These are phyloP conservation scores for Conringia planisiliqua DNA, from an alignment of 345 rosid genomes.

Conservation along the genomic window DNA sequence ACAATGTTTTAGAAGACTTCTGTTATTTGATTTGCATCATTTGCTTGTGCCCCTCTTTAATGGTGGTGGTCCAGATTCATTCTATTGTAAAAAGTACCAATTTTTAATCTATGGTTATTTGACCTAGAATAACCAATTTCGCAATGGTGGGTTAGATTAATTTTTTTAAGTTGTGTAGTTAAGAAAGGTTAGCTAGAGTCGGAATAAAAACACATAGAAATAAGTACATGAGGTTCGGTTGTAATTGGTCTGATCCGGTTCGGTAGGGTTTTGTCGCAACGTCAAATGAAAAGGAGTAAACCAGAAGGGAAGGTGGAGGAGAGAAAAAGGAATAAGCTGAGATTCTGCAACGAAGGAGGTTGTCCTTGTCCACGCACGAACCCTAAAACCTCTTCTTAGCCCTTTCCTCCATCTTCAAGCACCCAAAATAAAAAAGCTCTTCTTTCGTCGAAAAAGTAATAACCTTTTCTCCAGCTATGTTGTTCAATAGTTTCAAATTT, in stretches of 20 bases:
- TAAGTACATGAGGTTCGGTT: neutral
- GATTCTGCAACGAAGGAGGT: constrained; percentile 3
- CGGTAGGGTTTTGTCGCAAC: neutral
- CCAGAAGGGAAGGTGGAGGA: neutral
- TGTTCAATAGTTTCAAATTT: too few relatives aligned
- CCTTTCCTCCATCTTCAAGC: neutral
- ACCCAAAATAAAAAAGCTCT: neutral
- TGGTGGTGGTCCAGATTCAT: neutral
- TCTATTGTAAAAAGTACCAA: neutral
- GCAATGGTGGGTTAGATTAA: neutral
- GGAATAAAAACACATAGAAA: neutral
- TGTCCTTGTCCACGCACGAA: constrained; percentile 9
- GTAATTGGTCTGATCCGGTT: neutral
- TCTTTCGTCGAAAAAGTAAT: constrained; percentile 4
- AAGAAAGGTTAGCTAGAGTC: too few relatives aligned
- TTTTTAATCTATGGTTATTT: neutral
- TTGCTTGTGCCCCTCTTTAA: too few relatives aligned
- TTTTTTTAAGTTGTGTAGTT: neutral
- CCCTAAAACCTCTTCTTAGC: constrained; percentile 10
- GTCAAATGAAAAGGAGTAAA: neutral
- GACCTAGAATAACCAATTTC: neutral
- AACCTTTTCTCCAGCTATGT: neutral
- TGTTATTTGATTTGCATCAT: neutral
- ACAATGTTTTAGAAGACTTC: neutral
- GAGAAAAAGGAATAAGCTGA: neutral